Percentiles rank a stretch among this genome's conserved stretches.
Evolutionary conservation across 495 filamentous ascomycete species (phyloP).

Genomic region (Evernia prunastri): DNA sequence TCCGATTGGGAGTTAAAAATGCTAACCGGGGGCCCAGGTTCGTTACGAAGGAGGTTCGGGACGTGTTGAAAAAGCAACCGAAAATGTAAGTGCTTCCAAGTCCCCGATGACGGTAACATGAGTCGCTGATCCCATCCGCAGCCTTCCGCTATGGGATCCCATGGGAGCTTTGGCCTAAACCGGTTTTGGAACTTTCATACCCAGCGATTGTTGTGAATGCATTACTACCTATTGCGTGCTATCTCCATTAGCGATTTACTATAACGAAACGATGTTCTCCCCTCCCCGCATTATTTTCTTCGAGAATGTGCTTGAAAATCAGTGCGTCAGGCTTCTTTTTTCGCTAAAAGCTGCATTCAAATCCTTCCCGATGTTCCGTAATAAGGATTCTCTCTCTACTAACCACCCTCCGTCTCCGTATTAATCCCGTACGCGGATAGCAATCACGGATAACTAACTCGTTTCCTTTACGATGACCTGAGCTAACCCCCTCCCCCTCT

Average conservation of each 20-base stretch:
- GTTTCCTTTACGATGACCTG: no score
- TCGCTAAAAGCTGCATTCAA: no score
- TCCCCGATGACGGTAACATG: no score
- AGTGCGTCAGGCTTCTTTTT: no score
- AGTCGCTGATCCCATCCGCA: constrained; percentile 9
- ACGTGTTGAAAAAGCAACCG: constrained; percentile 62
- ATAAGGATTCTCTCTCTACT: no score
- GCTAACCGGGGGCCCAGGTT: constrained; percentile 72
- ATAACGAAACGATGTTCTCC: not conserved
- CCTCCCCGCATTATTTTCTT: no score
- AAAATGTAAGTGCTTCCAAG: constrained; percentile 37
- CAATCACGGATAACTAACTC: no score
- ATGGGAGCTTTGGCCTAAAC: constrained; percentile 71
- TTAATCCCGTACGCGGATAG: no score
- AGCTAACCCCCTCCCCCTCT: no score
- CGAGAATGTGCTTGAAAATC: no score
- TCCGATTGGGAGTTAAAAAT: constrained; percentile 41
- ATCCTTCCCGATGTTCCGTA: no score
- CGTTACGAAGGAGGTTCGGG: constrained; percentile 55
- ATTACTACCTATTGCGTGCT: not conserved
- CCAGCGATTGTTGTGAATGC: not conserved
- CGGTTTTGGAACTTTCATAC: not conserved
- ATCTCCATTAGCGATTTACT: not conserved
- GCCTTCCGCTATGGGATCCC: constrained; percentile 75
- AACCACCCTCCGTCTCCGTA: no score